Conservation (phyloP, 2,329 filamentous ascomycete genomes). For the Fusarium dlaminii region DNA sequence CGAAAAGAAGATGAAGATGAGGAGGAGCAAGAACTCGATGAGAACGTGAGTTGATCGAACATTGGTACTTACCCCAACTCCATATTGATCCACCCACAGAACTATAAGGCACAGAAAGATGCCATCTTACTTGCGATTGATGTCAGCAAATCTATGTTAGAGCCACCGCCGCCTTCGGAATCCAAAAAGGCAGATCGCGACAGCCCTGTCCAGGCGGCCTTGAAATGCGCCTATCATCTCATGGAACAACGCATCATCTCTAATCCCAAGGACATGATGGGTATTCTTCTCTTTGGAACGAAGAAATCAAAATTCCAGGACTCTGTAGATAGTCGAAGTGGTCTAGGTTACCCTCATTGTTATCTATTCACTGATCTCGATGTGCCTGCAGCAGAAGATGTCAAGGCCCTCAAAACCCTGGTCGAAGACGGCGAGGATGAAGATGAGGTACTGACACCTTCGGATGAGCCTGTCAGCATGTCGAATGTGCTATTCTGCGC, state of each 20-base stretch:
- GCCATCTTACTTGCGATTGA: slow-evolving; percentile 98
- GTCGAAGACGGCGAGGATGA: slow-evolving; percentile 81
- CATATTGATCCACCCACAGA: slow-evolving; percentile 57
- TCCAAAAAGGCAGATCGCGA: slow-evolving; percentile 82
- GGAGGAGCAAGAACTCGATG: slow-evolving; percentile 67
- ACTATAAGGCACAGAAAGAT: slow-evolving; percentile 93
- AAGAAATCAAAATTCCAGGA: slow-evolving; percentile 82
- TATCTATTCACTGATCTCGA: slow-evolving; percentile 91
- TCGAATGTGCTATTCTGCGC: slow-evolving; percentile 92
- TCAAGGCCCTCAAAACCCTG: slow-evolving; percentile 79
- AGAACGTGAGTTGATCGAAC: slow-evolving; percentile 59
- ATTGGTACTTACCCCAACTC: slow-evolving; percentile 1
- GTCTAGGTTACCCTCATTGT: slow-evolving; percentile 84
- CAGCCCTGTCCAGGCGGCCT: slow-evolving; percentile 80
- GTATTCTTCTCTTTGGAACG: slow-evolving; percentile 90
- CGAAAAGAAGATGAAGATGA: slow-evolving; percentile 71
- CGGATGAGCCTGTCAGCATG: slow-evolving; percentile 78
- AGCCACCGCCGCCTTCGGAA: slow-evolving; percentile 67
- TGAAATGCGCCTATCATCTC: slow-evolving; percentile 93
- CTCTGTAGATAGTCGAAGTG: slow-evolving; percentile 67
- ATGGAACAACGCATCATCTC: slow-evolving; percentile 99
- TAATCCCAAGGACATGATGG: slow-evolving; percentile 96
- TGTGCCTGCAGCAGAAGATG: slow-evolving; percentile 85
- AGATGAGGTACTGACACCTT: slow-evolving; percentile 74
- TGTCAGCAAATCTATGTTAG: slow-evolving; percentile 87